Conservation (phyloP, 306 rosid species). For the Cicer arietinum region DNA sequence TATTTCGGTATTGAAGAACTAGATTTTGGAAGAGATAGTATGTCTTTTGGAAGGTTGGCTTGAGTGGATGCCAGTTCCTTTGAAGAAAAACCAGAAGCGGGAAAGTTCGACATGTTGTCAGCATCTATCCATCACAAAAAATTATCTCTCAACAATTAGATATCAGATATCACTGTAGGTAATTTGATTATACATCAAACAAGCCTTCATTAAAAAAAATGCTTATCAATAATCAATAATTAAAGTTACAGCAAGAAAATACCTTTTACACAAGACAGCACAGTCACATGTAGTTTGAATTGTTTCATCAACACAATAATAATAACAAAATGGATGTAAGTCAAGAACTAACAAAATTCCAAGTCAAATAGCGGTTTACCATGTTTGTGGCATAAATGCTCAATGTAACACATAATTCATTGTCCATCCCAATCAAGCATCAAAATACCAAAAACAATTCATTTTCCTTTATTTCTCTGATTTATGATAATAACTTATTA, state of each 20-base stretch:
- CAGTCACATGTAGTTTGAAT: constrained; percentile 13
- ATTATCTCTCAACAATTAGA: constrained; percentile 34
- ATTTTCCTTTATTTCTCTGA: neutral
- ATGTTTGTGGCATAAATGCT: constrained; percentile 16
- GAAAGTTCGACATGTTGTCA: constrained; percentile 62
- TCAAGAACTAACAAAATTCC: constrained; percentile 14
- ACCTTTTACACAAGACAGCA: constrained; percentile 8
- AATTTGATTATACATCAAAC: constrained; percentile 27
- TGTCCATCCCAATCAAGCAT: constrained; percentile 26
- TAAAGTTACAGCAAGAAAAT: constrained; percentile 22
- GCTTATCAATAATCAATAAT: constrained; percentile 24
- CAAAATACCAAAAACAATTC: constrained; percentile 9
- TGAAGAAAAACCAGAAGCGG: constrained; percentile 57
- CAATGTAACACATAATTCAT: constrained; percentile 18
- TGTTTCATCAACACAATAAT: constrained; percentile 36
- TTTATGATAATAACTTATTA: neutral
- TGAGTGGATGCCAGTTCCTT: constrained; percentile 61
- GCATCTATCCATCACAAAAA: constrained; percentile 55
- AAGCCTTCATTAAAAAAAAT: neutral
- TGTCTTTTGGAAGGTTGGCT: constrained; percentile 62
- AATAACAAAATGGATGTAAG: constrained; percentile 6
- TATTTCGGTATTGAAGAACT: constrained; percentile 59
- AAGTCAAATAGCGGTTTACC: neutral
- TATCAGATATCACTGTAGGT: constrained; percentile 11
- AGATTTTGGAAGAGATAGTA: constrained; percentile 62